These are phyloP conservation scores for Phymatotrichopsis omnivora DNA, from an alignment of 2,329 filamentous ascomycete genomes.

Conservation along the genomic window DNA sequence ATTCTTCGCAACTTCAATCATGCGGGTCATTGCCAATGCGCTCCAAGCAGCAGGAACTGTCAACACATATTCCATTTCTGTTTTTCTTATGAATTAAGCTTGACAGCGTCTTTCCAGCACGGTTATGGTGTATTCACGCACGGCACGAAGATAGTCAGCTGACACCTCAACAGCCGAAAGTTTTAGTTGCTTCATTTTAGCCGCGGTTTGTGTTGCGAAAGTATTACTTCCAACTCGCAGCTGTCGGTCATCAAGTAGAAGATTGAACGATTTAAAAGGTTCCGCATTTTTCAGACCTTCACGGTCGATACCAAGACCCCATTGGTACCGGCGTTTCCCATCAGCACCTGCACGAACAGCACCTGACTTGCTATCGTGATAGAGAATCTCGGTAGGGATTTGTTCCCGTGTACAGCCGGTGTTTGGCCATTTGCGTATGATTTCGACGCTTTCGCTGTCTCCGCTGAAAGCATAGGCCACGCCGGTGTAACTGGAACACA, in stretches of 20 bases:
- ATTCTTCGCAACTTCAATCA: slow-evolving; percentile 62
- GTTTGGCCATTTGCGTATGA: no score
- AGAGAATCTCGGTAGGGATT: slow-evolving; percentile 30
- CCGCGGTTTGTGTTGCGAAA: background rate
- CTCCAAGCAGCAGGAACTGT: slow-evolving; percentile 52
- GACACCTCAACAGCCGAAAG: slow-evolving; percentile 14
- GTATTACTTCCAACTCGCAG: background rate
- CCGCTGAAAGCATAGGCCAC: no score
- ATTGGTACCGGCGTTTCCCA: slow-evolving; percentile 36
- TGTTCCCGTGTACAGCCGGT: slow-evolving; percentile 11
- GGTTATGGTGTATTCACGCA: slow-evolving; percentile 10
- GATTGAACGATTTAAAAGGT: slow-evolving; percentile 42
- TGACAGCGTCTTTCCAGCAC: slow-evolving; percentile 7
- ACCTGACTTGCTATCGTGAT: slow-evolving; percentile 35
- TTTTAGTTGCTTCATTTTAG: no score
- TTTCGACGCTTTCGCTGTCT: no score
- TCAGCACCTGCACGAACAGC: slow-evolving; percentile 45
- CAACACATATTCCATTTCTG: slow-evolving; percentile 13
- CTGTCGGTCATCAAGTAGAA: slow-evolving; percentile 35
- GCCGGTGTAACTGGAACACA: no score
- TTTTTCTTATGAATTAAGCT: slow-evolving; percentile 6
- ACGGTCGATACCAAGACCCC: slow-evolving; percentile 43
- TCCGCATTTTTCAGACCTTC: no score
- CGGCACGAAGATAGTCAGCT: slow-evolving; percentile 13
- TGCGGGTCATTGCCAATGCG: slow-evolving; percentile 75